These are phyloP conservation scores for Aspergillus diversus DNA, from an alignment of 495 filamentous ascomycete genomes.

Conservation along the genomic window DNA sequence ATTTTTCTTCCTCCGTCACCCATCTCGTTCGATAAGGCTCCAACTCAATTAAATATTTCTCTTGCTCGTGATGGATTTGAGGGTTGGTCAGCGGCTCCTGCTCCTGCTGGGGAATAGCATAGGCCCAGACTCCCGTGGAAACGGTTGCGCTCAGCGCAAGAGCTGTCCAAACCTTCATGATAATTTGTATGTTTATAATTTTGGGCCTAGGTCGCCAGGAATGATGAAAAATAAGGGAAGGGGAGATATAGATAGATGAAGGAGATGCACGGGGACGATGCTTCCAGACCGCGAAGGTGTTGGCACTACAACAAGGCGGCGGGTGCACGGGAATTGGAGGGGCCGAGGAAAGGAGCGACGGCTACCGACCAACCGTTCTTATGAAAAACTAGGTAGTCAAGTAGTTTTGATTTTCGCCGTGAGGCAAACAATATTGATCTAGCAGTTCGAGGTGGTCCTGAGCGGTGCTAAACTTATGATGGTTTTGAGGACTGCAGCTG, in stretches of 20 bases:
- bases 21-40: conserved; percentile 79
- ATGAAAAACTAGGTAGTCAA: background rate
- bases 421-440: background rate
- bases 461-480: too few relatives aligned
- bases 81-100: conserved; percentile 40
- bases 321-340: background rate
- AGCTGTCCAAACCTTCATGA: conserved; percentile 20
- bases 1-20: conserved; percentile 95
- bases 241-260: background rate
- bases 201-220: background rate
- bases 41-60: conserved; percentile 82
- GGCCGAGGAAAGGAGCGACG: background rate
- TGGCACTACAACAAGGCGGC: background rate
- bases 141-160: conserved; percentile 27
- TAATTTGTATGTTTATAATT: background rate
- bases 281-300: background rate
- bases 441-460: background rate
- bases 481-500: background rate
- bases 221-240: background rate
- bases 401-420: background rate
- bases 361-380: background rate
- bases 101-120: conserved; percentile 43
- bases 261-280: background rate
- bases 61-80: conserved; percentile 38
- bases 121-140: conserved; percentile 33